A percentile compares a stretch with the other conserved stretches of the same genome.
phyloP scores from a whole-genome alignment of 495 filamentous ascomycete genomes.

The Aspergillus bertholletiae region DNA sequence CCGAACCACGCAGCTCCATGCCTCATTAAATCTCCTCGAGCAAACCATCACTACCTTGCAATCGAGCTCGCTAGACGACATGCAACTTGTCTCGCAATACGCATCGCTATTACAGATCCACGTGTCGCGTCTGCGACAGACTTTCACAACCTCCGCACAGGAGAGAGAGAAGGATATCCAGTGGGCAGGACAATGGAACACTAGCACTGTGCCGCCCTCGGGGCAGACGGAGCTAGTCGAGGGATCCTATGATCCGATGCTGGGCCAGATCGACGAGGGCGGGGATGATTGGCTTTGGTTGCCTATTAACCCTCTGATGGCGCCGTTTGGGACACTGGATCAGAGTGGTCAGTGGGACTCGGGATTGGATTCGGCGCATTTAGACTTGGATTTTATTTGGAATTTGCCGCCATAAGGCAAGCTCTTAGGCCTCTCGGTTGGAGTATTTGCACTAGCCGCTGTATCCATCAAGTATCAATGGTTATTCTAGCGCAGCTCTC shows the following conservation, averaged over 20 bases:
- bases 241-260: background rate
- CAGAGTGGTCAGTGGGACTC: conserved; percentile 14
- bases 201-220: background rate
- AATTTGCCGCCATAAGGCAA: conserved; percentile 18
- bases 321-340: conserved; percentile 28
- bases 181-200: background rate
- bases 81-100: conserved; percentile 34
- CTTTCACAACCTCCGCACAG: conserved; percentile 3
- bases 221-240: background rate
- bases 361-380: conserved; percentile 21
- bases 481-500: too few species aligned
- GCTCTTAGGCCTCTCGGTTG: too few species aligned
- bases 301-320: conserved; percentile 35
- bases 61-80: conserved; percentile 30
- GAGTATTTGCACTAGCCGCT: too few species aligned
- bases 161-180: background rate
- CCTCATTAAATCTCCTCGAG: conserved; percentile 34
- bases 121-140: conserved; percentile 18
- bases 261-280: background rate
- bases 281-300: conserved; percentile 30
- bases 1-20: conserved; percentile 27
- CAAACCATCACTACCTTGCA: conserved; percentile 27
- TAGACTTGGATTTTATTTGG: conserved; percentile 34
- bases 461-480: too few species aligned
- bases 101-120: conserved; percentile 30